Evolutionary conservation across 1,284 basidiomycete genomes (phyloP).

Genomic region (Ceratobasidium sp.): DNA sequence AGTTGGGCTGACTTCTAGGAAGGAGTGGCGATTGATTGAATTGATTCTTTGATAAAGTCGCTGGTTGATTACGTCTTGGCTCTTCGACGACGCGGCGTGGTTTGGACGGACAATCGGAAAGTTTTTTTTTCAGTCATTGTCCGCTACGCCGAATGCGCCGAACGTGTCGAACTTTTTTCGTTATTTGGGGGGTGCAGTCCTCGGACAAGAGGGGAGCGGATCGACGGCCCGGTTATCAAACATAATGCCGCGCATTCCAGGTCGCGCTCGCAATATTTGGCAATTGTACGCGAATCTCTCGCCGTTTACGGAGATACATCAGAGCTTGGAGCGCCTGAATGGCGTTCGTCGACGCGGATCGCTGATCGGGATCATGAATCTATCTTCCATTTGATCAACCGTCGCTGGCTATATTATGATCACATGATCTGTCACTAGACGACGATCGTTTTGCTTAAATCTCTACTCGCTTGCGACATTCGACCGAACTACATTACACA

Average conservation of each 20-base stretch:
- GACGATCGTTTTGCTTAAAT: background rate
- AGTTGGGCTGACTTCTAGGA: background rate
- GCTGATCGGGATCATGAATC: background rate
- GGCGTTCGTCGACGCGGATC: too few relatives aligned
- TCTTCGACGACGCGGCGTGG: background rate
- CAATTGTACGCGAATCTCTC: too few relatives aligned
- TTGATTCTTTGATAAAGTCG: background rate
- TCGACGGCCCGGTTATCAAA: too few relatives aligned
- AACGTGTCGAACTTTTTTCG: too few relatives aligned
- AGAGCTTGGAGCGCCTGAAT: too few relatives aligned
- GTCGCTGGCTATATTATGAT: background rate
- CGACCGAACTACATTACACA: background rate
- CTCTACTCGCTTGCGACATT: conserved; percentile 15
- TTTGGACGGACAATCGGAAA: background rate
- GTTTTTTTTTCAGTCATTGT: too few relatives aligned
- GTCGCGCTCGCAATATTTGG: too few relatives aligned
- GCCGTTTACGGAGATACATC: too few relatives aligned
- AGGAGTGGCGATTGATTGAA: background rate
- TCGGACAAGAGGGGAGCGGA: too few relatives aligned
- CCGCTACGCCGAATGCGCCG: too few relatives aligned
- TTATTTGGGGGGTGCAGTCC: too few relatives aligned
- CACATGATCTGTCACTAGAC: background rate
- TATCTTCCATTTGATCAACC: background rate
- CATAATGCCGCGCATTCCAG: too few relatives aligned
- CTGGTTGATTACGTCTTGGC: background rate